Evolutionary conservation across 768 basidiomycete genomes (phyloP).

Genomic region (Strobilomyces dryophilus): DNA sequence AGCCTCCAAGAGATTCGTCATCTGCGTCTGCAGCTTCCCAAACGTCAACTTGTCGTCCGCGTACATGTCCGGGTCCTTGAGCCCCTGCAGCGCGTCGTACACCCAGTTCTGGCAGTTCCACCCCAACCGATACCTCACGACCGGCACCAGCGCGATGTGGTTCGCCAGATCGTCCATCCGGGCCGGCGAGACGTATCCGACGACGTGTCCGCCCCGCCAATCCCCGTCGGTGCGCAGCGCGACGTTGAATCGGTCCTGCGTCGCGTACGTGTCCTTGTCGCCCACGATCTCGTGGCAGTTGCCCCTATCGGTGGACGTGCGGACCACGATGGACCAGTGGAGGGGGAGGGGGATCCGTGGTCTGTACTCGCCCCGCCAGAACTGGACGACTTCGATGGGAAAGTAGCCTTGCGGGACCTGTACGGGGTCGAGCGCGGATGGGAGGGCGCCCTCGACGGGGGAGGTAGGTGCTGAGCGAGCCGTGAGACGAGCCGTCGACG

Average conservation of each 20-base stretch:
- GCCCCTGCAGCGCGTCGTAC: conserved; percentile 17
- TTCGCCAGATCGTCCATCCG: conserved; percentile 14
- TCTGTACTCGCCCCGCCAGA: conserved; percentile 25
- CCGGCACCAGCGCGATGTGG: conserved; percentile 16
- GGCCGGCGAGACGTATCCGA: conserved; percentile 20
- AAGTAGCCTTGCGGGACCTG: conserved; percentile 12
- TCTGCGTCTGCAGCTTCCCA: conserved; percentile 24
- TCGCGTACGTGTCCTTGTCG: conserved; percentile 20
- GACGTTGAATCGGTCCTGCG: conserved; percentile 14
- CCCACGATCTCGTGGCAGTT: conserved; percentile 29
- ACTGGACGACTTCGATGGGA: conserved; percentile 27
- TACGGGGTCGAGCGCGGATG: conserved; percentile 13
- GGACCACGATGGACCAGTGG: conserved; percentile 28
- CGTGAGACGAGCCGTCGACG: conserved; percentile 1
- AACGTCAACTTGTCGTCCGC: conserved; percentile 14
- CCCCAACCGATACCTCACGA: conserved; percentile 10
- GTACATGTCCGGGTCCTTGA: conserved; percentile 10
- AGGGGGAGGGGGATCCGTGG: conserved; percentile 15
- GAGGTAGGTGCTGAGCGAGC: background rate
- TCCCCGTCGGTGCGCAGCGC: conserved; percentile 6
- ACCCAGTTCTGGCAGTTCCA: conserved; percentile 32
- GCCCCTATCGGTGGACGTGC: conserved; percentile 15
- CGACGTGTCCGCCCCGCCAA: conserved; percentile 26
- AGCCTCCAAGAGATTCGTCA: conserved; percentile 27
- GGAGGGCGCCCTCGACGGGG: background rate